A percentile compares a stretch with the other conserved stretches of the same genome.
Conservation (phyloP, 2,329 filamentous ascomycete genomes). For the Diaporthe caulivora region DNA sequence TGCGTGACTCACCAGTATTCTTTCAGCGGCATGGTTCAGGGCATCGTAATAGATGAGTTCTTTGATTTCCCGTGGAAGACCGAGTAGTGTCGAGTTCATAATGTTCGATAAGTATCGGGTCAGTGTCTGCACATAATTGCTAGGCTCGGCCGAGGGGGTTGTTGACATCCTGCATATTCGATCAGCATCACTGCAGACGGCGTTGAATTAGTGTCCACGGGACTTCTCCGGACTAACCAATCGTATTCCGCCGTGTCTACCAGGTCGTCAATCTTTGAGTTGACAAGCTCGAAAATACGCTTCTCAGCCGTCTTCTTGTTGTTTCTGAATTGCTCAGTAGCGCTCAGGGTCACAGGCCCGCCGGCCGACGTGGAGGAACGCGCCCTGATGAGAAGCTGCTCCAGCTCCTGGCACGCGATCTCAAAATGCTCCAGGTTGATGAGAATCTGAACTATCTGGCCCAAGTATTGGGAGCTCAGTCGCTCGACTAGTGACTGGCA, state of each 20-base stretch:
- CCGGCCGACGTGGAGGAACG: slow-evolving; percentile 85
- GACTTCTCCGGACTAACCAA: slow-evolving; percentile 66
- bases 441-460: slow-evolving; percentile 97
- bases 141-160: slow-evolving; percentile 77
- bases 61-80: slow-evolving; percentile 95
- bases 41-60: slow-evolving; percentile 98
- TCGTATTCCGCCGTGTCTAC: slow-evolving; percentile 98
- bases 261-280: slow-evolving; percentile 97
- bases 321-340: slow-evolving; percentile 86
- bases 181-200: slow-evolving; percentile 20
- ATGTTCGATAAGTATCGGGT: slow-evolving; percentile 95
- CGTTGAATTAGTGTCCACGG: background rate
- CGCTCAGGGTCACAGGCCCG: slow-evolving; percentile 81
- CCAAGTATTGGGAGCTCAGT: slow-evolving; percentile 91
- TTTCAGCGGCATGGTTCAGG: slow-evolving; percentile 87
- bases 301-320: slow-evolving; percentile 98
- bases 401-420: slow-evolving; percentile 89
- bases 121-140: slow-evolving; percentile 94
- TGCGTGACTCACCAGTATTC: slow-evolving; percentile 74
- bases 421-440: slow-evolving; percentile 99
- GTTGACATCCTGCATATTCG: slow-evolving; percentile 60
- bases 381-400: slow-evolving; percentile 86
- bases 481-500: slow-evolving; percentile 91
- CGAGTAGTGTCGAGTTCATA: slow-evolving; percentile 93
- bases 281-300: slow-evolving; percentile 97